phyloP scores from a whole-genome alignment of 805 yeast species.

The Ogataea ganodermae region DNA sequence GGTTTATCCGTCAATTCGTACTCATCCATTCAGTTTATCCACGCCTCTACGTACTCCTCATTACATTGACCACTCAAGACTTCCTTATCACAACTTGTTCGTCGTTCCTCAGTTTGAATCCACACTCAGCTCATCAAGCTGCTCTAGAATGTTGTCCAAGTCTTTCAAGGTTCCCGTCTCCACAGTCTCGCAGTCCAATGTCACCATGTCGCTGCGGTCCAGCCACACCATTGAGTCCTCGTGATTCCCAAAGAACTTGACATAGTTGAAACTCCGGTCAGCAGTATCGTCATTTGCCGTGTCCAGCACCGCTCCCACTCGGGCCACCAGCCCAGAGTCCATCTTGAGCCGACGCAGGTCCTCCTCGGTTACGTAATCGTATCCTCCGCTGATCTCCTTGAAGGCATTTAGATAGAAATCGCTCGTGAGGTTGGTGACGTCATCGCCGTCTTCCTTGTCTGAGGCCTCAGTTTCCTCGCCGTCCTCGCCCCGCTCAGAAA shows the following conservation, averaged over 20 bases:
- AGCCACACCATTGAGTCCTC: slow-evolving; percentile 10
- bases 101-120: slow-evolving; percentile 1
- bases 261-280: slow-evolving; percentile 16
- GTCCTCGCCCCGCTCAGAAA: slow-evolving; percentile 23
- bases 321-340: slow-evolving; percentile 16
- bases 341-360: slow-evolving; percentile 40
- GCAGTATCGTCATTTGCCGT: slow-evolving; percentile 6
- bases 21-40: too few species aligned
- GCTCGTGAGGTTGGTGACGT: slow-evolving; percentile 41
- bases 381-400: slow-evolving; percentile 42
- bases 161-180: slow-evolving; percentile 5
- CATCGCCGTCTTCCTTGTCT: slow-evolving; percentile 25
- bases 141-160: slow-evolving; percentile 16
- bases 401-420: slow-evolving; percentile 42
- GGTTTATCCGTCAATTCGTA: too few species aligned
- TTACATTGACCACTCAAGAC: too few species aligned
- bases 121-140: slow-evolving; percentile 12
- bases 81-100: too few species aligned
- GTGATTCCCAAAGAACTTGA: slow-evolving; percentile 19
- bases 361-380: slow-evolving; percentile 37
- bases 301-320: slow-evolving; percentile 18
- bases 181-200: background rate
- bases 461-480: slow-evolving; percentile 26
- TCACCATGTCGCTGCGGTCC: slow-evolving; percentile 6
- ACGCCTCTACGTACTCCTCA: too few species aligned